These are phyloP conservation scores for Fusarium musae DNA, from an alignment of 2,329 filamentous ascomycete species.

Conservation along the genomic window DNA sequence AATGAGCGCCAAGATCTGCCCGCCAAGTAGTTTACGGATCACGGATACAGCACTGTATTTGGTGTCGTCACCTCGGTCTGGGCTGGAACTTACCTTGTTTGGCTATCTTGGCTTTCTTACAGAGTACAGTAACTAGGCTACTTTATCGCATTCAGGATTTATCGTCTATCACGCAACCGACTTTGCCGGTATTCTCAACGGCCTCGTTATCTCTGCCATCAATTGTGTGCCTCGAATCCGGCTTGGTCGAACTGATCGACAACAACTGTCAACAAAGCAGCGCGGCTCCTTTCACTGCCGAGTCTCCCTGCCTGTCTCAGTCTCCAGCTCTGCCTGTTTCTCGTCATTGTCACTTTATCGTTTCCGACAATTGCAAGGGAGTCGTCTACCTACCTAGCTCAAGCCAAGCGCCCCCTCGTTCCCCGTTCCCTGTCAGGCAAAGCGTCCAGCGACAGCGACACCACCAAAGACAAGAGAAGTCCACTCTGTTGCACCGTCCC, in stretches of 20 bases:
- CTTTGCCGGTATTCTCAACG: conserved; percentile 11
- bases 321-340: conserved; percentile 15
- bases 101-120: conserved; percentile 22
- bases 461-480: conserved; percentile 24
- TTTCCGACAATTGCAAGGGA: conserved; percentile 20
- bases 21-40: conserved; percentile 15
- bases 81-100: conserved; percentile 25
- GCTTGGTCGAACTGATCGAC: conserved; percentile 16
- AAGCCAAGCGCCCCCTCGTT: conserved; percentile 32
- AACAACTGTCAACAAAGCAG: conserved; percentile 14
- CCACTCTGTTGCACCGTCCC: conserved; percentile 29
- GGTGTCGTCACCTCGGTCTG: conserved; percentile 24
- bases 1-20: conserved; percentile 4
- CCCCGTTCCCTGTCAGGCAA: conserved; percentile 38
- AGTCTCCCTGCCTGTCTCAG: conserved; percentile 23
- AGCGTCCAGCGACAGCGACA: conserved; percentile 34
- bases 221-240: neutral
- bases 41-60: conserved; percentile 6
- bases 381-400: conserved; percentile 17
- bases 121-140: neutral
- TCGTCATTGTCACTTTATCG: conserved; percentile 24
- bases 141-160: conserved; percentile 18
- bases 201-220: conserved; percentile 10
- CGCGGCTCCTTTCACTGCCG: conserved; percentile 13
- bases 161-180: neutral